phyloP scores from a whole-genome alignment of 208 protist species.

The Acanthamoeba culbertsoni region DNA sequence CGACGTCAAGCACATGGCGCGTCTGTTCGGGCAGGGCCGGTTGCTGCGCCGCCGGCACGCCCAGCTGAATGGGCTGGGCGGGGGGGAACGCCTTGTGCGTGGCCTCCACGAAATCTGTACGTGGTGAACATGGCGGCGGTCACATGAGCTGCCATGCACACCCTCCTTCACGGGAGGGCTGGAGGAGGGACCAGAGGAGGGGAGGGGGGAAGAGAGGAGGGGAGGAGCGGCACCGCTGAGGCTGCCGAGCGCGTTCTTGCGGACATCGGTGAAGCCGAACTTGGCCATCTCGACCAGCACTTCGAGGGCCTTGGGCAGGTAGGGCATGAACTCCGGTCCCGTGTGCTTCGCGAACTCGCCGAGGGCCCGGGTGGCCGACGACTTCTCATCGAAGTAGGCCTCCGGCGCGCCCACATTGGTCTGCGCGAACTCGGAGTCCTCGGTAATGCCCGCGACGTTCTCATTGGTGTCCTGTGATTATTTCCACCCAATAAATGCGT shows the following conservation, averaged over 20 bases:
- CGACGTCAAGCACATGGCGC: neutral
- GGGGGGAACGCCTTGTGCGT: slow-evolving; percentile 9
- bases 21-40: slow-evolving; percentile 5
- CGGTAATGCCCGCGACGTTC: neutral
- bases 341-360: slow-evolving; percentile 7
- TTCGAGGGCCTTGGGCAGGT: slow-evolving; percentile 23
- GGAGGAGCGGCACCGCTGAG: neutral
- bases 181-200: no score
- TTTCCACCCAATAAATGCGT: neutral
- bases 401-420: slow-evolving; percentile 12
- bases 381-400: slow-evolving; percentile 56
- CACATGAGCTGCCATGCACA: no score
- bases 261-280: slow-evolving; percentile 22
- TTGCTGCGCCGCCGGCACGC: neutral
- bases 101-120: neutral
- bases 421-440: neutral
- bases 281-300: slow-evolving; percentile 6
- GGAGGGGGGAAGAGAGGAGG: neutral
- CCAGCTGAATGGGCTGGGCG: neutral
- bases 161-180: no score
- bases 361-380: neutral
- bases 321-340: neutral
- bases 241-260: neutral
- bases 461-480: neutral
- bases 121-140: neutral